Evolutionary conservation across 2,329 filamentous ascomycete species (phyloP).

Genomic region (Canariomyces notabilis): DNA sequence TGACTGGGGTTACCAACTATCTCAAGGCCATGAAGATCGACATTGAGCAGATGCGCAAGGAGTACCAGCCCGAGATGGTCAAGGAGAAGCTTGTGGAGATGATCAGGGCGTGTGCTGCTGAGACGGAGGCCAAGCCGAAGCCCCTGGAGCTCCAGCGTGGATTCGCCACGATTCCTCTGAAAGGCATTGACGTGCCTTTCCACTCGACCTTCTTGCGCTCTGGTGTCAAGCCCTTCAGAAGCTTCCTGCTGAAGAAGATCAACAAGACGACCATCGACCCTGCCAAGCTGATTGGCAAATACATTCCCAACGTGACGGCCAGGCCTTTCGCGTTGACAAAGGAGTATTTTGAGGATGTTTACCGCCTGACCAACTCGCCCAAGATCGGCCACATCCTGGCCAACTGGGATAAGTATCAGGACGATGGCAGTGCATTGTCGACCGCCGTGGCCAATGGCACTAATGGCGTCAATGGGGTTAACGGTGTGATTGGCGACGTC

Average conservation of each 20-base stretch:
- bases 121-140: constrained; percentile 81
- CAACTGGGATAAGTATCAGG: constrained; percentile 76
- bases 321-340: constrained; percentile 92
- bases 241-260: constrained; percentile 99
- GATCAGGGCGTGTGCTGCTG: constrained; percentile 79
- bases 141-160: constrained; percentile 89
- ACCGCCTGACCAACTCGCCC: constrained; percentile 80
- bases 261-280: constrained; percentile 98
- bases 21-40: constrained; percentile 96
- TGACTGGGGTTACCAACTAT: constrained; percentile 83
- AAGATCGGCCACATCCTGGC: constrained; percentile 75
- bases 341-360: constrained; percentile 99
- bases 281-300: constrained; percentile 93
- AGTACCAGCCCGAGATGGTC: constrained; percentile 80
- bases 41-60: constrained; percentile 86
- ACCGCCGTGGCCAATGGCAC: constrained; percentile 31
- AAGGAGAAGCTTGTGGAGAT: constrained; percentile 87
- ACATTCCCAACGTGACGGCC: constrained; percentile 98
- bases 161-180: constrained; percentile 93
- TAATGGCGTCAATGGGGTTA: constrained; percentile 27
- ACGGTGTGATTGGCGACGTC: constrained; percentile 4
- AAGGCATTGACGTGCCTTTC: constrained; percentile 98
- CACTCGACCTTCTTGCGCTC: constrained; percentile 97
- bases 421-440: constrained; percentile 34
- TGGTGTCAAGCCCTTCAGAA: constrained; percentile 97